Percentiles rank a stretch among this genome's conserved stretches.
Evolutionary conservation across 2,329 filamentous ascomycete genomes (phyloP).

Genomic region (Ophiostoma fasciatum): DNA sequence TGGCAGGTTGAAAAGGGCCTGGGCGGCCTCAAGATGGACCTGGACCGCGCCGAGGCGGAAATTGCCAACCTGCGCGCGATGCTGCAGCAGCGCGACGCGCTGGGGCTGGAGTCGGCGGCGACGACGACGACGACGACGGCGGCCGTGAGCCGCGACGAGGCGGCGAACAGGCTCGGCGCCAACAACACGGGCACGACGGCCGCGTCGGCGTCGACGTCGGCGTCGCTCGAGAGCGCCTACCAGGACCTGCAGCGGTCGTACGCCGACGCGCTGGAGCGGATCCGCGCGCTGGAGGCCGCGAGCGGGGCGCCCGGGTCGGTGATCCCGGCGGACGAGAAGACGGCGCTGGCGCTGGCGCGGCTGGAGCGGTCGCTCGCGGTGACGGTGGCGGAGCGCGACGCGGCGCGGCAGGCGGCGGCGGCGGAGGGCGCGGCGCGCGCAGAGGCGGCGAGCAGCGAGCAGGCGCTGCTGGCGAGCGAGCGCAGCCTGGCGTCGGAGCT

Average conservation of each 20-base stretch:
- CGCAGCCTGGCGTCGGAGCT: constrained; percentile 54
- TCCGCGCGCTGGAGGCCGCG: constrained; percentile 47
- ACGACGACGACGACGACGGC: constrained; percentile 12
- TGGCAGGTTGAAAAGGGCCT: constrained; percentile 36
- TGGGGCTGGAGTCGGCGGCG: constrained; percentile 35
- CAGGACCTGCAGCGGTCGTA: constrained; percentile 61
- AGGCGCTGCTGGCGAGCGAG: constrained; percentile 42
- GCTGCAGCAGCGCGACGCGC: constrained; percentile 69
- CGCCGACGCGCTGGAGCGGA: constrained; percentile 47
- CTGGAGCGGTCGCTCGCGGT: constrained; percentile 55
- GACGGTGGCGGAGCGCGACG: constrained; percentile 56
- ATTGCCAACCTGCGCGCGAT: constrained; percentile 68
- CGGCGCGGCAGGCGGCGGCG: constrained; percentile 50
- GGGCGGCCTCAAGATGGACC: constrained; percentile 61
- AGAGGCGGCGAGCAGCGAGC: constrained; percentile 40
- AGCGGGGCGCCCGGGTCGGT: constrained; percentile 15
- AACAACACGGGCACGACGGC: constrained; percentile 12
- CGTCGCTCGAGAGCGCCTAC: constrained; percentile 60
- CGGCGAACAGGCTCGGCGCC: too few species aligned
- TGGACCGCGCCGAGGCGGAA: constrained; percentile 89
- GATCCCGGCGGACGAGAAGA: constrained; percentile 37
- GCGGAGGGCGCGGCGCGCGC: constrained; percentile 48
- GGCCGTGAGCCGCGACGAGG: constrained; percentile 13
- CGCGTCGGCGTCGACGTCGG: constrained; percentile 42
- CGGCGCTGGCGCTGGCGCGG: constrained; percentile 45